Evolutionary conservation across 805 yeast genomes (phyloP), one percentile per base, ranked within the genome.

Genomic region (Saturnispora sanitii): DNA sequence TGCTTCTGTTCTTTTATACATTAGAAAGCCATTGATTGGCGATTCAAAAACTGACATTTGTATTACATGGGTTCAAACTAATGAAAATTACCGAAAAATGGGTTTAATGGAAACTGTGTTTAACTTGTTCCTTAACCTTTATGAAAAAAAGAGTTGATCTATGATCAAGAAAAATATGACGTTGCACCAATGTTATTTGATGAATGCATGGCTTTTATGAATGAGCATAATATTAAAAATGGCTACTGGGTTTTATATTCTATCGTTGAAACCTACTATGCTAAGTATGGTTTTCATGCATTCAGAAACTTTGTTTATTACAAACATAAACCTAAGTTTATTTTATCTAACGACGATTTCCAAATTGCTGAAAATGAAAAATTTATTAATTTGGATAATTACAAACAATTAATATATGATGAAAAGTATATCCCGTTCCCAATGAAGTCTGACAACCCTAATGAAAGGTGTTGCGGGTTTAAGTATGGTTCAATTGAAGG

Each of bases 41-140:
- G 28, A 15, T 9, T 6, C 16, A 6, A 40, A 34, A 18, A 40
- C 17, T 9, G 38, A 41, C 17, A 27, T 36, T 13, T n/a, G 25
- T 21, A 11, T 40, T 13, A 23, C 40, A 3, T 18, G 15, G 6
- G 35, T 40, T 3, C 35, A 29, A 29, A 40, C 39, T 17, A 23
- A 16, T 15, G 20, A 35, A 29, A 16, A 35, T 4, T 40, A 35
- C 15, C 22, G 43, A 22, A 40, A 35, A 22, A 16, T 20, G 15
- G 43, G 39, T 12, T 30, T 35, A 22, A 40, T 40, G 39, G 33
- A 40, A 13, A 7, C n/a, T 17, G 15, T 35, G n/a, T 11, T 40
- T 22, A 25, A 13, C 13, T 29, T 22, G 8, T 13, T 19, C 3
- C 8, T 40, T 15, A 3, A 18, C 16, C 25, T 40, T 9, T 35